Percentiles rank a stretch among this genome's conserved stretches.
Conservation (phyloP, 805 yeast genomes). For the Myxozyma kluyveri region DNA sequence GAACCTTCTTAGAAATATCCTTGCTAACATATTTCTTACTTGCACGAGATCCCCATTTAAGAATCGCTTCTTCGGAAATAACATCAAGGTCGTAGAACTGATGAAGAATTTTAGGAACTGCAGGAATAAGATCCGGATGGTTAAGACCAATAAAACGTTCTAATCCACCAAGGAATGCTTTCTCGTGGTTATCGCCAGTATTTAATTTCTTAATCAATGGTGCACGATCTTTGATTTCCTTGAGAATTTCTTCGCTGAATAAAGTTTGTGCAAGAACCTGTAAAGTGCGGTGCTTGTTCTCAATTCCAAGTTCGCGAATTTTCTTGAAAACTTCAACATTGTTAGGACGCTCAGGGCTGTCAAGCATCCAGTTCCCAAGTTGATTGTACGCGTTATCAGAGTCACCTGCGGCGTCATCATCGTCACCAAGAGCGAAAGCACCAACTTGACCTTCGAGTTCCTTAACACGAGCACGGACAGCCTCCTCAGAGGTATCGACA, state of each 20-base stretch:
- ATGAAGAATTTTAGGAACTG: slow-evolving; percentile 78
- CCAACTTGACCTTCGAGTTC: slow-evolving; percentile 61
- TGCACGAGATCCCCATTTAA: slow-evolving; percentile 84
- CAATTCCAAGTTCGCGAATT: slow-evolving; percentile 73
- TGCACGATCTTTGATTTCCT: slow-evolving; percentile 70
- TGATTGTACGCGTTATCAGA: slow-evolving; percentile 55
- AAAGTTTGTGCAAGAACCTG: slow-evolving; percentile 90
- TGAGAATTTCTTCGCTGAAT: slow-evolving; percentile 63
- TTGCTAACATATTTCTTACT: slow-evolving; percentile 92
- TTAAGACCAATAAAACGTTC: slow-evolving; percentile 88
- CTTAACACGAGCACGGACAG: slow-evolving; percentile 85
- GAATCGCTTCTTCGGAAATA: slow-evolving; percentile 74
- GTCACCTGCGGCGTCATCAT: slow-evolving; percentile 38
- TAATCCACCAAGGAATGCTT: slow-evolving; percentile 89
- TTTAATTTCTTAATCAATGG: slow-evolving; percentile 81
- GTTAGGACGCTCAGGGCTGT: slow-evolving; percentile 58
- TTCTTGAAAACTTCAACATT: slow-evolving; percentile 93
- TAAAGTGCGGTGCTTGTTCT: slow-evolving; percentile 68
- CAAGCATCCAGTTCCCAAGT: slow-evolving; percentile 86
- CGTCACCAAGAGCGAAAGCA: slow-evolving; percentile 36
- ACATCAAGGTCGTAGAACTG: slow-evolving; percentile 80
- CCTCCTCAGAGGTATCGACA: slow-evolving; percentile 94
- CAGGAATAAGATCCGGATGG: slow-evolving; percentile 65
- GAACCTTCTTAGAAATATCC: slow-evolving; percentile 86
- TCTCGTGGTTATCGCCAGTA: slow-evolving; percentile 62